These are phyloP conservation scores for Fusarium pseudonygamai DNA, from an alignment of 2,329 filamentous ascomycete genomes.

Conservation along the genomic window DNA sequence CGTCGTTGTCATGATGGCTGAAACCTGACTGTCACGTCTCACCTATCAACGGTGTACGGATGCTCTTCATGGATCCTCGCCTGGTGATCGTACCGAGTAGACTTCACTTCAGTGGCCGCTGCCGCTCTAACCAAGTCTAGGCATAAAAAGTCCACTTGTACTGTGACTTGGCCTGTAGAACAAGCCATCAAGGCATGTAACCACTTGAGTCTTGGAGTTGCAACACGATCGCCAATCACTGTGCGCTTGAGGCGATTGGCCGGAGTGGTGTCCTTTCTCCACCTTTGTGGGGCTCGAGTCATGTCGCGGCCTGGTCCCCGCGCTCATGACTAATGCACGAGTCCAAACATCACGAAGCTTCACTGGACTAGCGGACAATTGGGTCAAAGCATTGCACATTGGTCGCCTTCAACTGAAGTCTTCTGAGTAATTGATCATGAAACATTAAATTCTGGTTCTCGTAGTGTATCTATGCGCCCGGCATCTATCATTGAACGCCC, in stretches of 20 bases:
- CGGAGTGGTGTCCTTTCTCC: not conserved
- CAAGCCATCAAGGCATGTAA: not conserved
- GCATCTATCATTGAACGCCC: conserved; percentile 4
- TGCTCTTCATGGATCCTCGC: not conserved
- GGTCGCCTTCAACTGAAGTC: rapidly evolving
- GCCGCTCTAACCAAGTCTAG: not conserved
- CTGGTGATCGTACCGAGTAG: not conserved
- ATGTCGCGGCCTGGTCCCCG: not conserved
- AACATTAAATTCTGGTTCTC: conserved; percentile 25
- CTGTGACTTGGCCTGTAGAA: not conserved
- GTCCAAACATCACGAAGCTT: not conserved
- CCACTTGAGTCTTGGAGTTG: no score
- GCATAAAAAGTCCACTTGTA: not conserved
- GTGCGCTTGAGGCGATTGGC: not conserved
- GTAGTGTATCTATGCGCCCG: not conserved
- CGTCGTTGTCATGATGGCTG: not conserved
- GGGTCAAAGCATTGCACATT: no score
- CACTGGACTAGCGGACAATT: not conserved
- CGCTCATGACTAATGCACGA: not conserved
- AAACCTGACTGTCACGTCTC: not conserved
- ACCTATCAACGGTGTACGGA: not conserved
- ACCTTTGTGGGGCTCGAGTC: not conserved
- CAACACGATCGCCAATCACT: not conserved
- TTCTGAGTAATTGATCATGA: not conserved
- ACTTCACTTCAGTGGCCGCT: not conserved